Conservation (phyloP, 352 stramenopile species). For the Phytophthora sansomeana region DNA sequence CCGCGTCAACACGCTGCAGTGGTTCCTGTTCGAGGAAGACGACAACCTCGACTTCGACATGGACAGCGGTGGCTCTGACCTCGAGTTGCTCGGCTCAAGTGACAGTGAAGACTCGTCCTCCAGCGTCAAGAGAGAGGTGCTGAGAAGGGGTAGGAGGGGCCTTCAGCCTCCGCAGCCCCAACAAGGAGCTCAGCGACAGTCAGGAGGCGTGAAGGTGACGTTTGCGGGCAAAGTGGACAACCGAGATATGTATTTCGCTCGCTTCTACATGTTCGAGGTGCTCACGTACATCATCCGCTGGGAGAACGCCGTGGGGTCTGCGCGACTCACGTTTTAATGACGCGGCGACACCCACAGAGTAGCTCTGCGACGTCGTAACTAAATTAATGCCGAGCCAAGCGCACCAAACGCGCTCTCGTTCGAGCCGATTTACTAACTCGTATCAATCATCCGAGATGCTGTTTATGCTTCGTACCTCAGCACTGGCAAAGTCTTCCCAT, state of each 20-base stretch:
- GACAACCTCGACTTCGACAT: slow-evolving; percentile 49
- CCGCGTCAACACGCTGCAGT: slow-evolving; percentile 58
- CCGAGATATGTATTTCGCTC: slow-evolving; percentile 44
- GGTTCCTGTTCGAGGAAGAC: slow-evolving; percentile 46
- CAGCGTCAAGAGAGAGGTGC: slow-evolving; percentile 16
- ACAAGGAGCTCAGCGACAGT: slow-evolving; percentile 2
- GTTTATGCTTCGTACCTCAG: not conserved
- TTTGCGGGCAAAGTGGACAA: slow-evolving; percentile 57
- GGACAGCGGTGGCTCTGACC: slow-evolving; percentile 45
- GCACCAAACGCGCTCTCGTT: slow-evolving; percentile 2
- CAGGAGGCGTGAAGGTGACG: slow-evolving; percentile 47
- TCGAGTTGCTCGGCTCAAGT: slow-evolving; percentile 43
- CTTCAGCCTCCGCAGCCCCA: slow-evolving; percentile 7
- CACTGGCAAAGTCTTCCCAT: not conserved
- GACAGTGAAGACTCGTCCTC: slow-evolving; percentile 36
- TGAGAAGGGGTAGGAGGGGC: slow-evolving; percentile 17
- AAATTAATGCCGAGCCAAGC: slow-evolving; percentile 25
- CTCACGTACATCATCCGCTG: slow-evolving; percentile 59
- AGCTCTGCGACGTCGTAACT: slow-evolving; percentile 10
- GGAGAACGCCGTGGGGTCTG: slow-evolving; percentile 49
- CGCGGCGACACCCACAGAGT: not conserved
- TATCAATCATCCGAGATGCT: not conserved
- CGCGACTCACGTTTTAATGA: slow-evolving; percentile 40
- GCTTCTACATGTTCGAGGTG: slow-evolving; percentile 62
- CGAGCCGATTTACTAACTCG: slow-evolving; percentile 5